Percentiles rank a stretch among this genome's conserved stretches.
Conservation (phyloP, 2,329 filamentous ascomycete genomes). For the Exophiala phaeomuriformis region DNA sequence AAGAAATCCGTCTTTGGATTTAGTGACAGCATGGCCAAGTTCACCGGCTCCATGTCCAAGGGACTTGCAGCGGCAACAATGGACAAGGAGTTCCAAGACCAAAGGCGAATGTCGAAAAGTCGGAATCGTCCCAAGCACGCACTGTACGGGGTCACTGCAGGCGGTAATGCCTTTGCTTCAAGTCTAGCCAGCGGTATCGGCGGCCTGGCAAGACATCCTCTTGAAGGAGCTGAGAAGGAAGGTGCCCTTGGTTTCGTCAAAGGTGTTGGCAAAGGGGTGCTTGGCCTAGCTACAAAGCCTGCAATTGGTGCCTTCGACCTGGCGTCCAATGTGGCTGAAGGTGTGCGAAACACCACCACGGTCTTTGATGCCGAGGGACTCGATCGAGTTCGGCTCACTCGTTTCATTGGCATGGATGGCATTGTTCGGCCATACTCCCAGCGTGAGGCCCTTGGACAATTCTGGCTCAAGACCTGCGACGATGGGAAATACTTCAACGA, state of each 20-base stretch:
- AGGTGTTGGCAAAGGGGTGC: conserved; percentile 87
- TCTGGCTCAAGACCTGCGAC: conserved; percentile 97
- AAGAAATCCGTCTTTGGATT: conserved; percentile 99
- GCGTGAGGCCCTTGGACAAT: conserved; percentile 91
- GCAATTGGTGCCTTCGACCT: conserved; percentile 95
- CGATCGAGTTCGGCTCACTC: conserved; percentile 85
- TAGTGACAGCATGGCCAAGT: conserved; percentile 93
- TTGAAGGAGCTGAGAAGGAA: conserved; percentile 94
- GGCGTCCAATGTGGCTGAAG: conserved; percentile 92
- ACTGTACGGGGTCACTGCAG: conserved; percentile 88
- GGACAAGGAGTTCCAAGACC: conserved; percentile 97
- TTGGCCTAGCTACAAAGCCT: conserved; percentile 93
- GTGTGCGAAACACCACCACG: conserved; percentile 96
- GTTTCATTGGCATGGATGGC: conserved; percentile 86
- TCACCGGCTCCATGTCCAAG: conserved; percentile 95
- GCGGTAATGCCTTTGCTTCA: conserved; percentile 88
- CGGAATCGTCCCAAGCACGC: conserved; percentile 96
- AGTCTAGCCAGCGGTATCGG: conserved; percentile 91
- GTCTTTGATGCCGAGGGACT: conserved; percentile 94
- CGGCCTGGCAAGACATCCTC: conserved; percentile 82
- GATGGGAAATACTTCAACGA: conserved; percentile 98
- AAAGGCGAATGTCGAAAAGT: conserved; percentile 83
- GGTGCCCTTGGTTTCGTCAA: conserved; percentile 93
- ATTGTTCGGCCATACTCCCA: conserved; percentile 92
- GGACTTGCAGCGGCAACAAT: conserved; percentile 89